Conservation (phyloP, 2,329 filamentous ascomycete genomes). For the Neurospora sp. region DNA sequence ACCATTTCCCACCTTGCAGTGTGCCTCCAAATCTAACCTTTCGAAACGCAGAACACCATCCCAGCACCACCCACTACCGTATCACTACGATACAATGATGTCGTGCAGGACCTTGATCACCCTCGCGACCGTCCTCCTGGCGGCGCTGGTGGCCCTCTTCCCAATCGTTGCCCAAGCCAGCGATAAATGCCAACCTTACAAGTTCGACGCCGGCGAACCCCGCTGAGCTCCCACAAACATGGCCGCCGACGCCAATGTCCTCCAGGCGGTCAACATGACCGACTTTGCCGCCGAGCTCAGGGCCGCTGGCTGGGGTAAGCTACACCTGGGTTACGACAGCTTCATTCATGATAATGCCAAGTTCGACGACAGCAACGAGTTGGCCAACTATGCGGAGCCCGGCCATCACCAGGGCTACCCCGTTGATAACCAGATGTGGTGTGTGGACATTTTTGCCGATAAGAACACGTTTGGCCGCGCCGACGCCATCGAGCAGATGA, state of each 20-base stretch:
- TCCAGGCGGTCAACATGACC: background rate
- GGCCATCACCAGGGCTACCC: background rate
- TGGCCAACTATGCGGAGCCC: background rate
- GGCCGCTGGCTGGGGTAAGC: background rate
- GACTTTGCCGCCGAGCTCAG: background rate
- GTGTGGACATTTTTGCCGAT: background rate
- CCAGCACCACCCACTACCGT: background rate
- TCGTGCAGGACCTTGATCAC: background rate
- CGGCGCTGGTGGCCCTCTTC: background rate
- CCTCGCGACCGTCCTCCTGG: background rate
- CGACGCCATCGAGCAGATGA: background rate
- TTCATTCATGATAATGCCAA: background rate
- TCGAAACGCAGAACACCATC: background rate
- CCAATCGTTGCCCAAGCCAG: background rate
- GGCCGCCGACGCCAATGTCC: background rate
- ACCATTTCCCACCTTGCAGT: background rate
- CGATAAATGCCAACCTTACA: background rate
- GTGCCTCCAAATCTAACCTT: background rate
- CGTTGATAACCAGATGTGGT: background rate
- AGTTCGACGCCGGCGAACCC: background rate
- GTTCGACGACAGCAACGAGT: background rate
- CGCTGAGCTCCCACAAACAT: background rate
- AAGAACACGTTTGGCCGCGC: background rate
- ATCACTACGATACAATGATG: background rate
- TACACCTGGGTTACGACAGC: background rate